Evolutionary conservation across 176 grass and related monocot genomes (phyloP).

Genomic region (Avena insularis): DNA sequence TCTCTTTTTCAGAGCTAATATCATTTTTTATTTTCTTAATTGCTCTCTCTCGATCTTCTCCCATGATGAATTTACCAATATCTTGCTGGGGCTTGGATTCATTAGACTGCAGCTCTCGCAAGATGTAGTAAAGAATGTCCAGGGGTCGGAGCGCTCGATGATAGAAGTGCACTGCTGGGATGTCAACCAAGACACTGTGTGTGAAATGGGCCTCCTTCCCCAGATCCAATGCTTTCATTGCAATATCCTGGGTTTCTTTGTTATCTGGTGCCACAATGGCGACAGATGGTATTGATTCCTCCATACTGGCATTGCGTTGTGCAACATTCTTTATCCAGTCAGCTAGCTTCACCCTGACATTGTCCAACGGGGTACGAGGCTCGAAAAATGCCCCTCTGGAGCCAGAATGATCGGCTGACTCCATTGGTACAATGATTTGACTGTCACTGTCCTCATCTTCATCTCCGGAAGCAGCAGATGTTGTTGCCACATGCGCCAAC

Average conservation of each 20-base stretch:
- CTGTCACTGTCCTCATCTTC: neutral
- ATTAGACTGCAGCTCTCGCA: neutral
- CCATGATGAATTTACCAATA: too few relatives aligned
- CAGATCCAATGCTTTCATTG: neutral
- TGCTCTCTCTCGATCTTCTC: neutral
- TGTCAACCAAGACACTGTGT: neutral
- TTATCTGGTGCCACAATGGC: neutral
- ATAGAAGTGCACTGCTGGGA: neutral
- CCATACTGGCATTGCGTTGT: neutral
- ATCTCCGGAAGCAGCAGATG: neutral
- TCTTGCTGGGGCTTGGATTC: neutral
- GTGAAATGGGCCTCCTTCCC: neutral
- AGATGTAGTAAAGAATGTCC: conserved; percentile 44
- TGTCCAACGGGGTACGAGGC: neutral
- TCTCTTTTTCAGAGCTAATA: neutral
- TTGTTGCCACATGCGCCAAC: neutral
- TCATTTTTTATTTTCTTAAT: too few relatives aligned
- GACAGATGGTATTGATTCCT: neutral
- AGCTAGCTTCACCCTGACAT: neutral
- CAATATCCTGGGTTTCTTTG: neutral
- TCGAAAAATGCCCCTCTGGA: neutral
- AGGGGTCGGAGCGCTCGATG: neutral
- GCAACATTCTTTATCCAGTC: neutral
- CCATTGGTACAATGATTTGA: neutral
- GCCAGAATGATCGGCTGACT: neutral